Evolutionary conservation across 2,329 filamentous ascomycete species (phyloP), one percentile per base, ranked within the genome.

Genomic region (Scedosporium aurantiacum): DNA sequence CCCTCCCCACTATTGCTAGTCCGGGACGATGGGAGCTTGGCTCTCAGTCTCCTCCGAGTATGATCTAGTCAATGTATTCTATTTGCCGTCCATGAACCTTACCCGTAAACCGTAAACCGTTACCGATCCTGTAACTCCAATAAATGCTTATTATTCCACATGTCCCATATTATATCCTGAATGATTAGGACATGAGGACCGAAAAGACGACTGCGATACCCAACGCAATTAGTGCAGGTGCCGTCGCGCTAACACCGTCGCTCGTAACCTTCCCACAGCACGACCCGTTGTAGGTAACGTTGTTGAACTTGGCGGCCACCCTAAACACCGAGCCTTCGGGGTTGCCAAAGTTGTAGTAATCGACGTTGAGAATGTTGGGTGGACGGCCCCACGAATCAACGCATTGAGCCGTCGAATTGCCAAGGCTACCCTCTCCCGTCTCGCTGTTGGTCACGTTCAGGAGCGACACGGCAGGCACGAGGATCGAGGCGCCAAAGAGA

Each of bases 341-440:
- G 41, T 75, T 78, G 32, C 88, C 89, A 63, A 79, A 62, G 71
- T 94, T 91, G 74, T 94, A 95, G 72, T 90, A 94, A 71, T 95
- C 90, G 27, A 94, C 89, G 60, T 94, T 85, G 58, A 95, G 77
- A 68, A 91, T 85, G 68, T 88, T 93, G 2, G 90, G 91, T 0
- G 89, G 79, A 7, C 83, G 81, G 21, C 79, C 79, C 88, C 88
- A 94, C 57, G 76, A 71, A 1, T 68, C 63, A 12, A 72, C 71
- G 70, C 90, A 95, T 63, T 84, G 82, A n/a, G 80, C 72, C 1
- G 83, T 83, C 62, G 82, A 82, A 14, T 75, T 65, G 0, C 89
- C 90, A 5, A 93, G 74, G 68, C 85, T 89, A 37, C 89, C 88
- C 60, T 72, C 77, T 16, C 87, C 87, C 1, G 76, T 78, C 12